These are phyloP conservation scores for Lecanoromycetidae sp. DNA, from an alignment of 2,329 filamentous ascomycete genomes.

Conservation along the genomic window DNA sequence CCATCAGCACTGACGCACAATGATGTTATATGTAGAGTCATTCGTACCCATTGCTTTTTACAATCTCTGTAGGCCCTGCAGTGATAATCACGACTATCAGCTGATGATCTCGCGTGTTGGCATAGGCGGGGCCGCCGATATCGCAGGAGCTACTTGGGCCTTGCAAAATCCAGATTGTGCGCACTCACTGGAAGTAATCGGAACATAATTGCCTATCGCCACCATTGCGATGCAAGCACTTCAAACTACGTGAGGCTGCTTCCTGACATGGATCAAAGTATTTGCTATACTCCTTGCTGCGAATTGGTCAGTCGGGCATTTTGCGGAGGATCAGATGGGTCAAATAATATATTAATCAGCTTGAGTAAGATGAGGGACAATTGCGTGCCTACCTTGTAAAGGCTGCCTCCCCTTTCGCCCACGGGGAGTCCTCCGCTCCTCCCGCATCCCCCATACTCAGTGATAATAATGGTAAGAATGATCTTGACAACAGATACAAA, in stretches of 20 bases:
- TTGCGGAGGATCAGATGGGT: background rate
- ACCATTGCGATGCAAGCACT: conserved; percentile 76
- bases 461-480: background rate
- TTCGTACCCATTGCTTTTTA: conserved; percentile 81
- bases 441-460: conserved; percentile 12
- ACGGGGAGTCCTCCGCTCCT: conserved; percentile 11
- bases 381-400: conserved; percentile 13
- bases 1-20: conserved; percentile 10
- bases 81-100: background rate
- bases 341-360: background rate
- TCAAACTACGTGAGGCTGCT: conserved; percentile 70
- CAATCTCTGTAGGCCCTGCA: conserved; percentile 80
- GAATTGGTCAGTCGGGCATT: background rate
- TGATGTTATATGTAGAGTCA: background rate
- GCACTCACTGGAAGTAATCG: conserved; percentile 84
- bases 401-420: conserved; percentile 15
- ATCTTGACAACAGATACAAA: background rate
- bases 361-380: background rate
- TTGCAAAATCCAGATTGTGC: background rate
- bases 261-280: conserved; percentile 95
- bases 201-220: conserved; percentile 81
- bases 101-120: background rate
- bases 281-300: conserved; percentile 75
- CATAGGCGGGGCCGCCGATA: background rate
- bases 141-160: background rate